phyloP scores from a whole-genome alignment of 805 yeast species.

The Ogataea degrootiae region DNA sequence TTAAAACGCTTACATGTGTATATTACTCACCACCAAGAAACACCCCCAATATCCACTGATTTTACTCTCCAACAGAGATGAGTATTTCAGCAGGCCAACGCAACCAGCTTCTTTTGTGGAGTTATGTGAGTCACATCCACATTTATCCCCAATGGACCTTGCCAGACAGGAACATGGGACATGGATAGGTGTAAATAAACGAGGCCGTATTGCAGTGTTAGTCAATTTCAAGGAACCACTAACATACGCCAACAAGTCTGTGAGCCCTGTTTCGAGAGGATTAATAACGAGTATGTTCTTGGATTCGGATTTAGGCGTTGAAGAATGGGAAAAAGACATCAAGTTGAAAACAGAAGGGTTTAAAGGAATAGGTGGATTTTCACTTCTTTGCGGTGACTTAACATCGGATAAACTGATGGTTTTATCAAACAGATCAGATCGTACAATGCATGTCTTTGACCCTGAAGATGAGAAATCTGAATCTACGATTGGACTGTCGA shows the following conservation, averaged over 20 bases:
- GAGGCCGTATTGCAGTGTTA: conserved; percentile 63
- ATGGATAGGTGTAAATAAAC: conserved; percentile 71
- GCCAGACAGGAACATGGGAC: conserved; percentile 77
- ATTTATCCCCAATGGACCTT: conserved; percentile 67
- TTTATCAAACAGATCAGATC: conserved; percentile 45
- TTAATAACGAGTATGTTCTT: conserved; percentile 37
- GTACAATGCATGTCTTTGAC: conserved; percentile 15
- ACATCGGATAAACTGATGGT: conserved; percentile 32
- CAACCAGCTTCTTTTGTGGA: conserved; percentile 41
- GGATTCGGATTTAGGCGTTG: conserved; percentile 28
- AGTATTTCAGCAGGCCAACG: conserved; percentile 71
- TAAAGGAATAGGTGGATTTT: conserved; percentile 54
- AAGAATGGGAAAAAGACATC: conserved; percentile 41
- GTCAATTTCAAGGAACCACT: conserved; percentile 64
- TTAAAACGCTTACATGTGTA: conserved; percentile 56
- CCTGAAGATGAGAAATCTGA: neutral
- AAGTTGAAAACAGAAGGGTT: conserved; percentile 24
- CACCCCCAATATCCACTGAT: conserved; percentile 76
- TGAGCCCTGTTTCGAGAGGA: conserved; percentile 39
- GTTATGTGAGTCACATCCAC: neutral
- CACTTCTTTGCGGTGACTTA: conserved; percentile 49
- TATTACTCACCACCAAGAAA: conserved; percentile 57
- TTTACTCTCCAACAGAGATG: conserved; percentile 82
- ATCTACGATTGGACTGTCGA: conserved; percentile 55
- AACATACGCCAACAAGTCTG: conserved; percentile 9